Evolutionary conservation across 2,329 filamentous ascomycete genomes (phyloP).

Genomic region (Dactylellina parvicollis): DNA sequence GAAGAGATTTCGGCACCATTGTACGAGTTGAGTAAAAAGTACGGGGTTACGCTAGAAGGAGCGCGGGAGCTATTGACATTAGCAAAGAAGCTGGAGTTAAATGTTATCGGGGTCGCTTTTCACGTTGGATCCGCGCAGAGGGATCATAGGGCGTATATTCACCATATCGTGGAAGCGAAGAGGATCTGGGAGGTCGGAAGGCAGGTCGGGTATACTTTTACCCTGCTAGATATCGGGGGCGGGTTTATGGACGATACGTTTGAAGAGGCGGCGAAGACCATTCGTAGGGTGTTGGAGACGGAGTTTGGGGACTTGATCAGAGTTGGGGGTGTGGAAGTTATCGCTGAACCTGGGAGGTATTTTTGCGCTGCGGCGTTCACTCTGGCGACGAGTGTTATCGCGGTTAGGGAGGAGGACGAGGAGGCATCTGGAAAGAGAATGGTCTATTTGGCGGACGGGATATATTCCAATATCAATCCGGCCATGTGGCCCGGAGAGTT

Average conservation of each 20-base stretch:
- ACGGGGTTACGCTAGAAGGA: conserved; percentile 26
- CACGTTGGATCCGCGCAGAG: conserved; percentile 41
- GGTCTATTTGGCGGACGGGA: conserved; percentile 40
- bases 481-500: conserved; percentile 44
- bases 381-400: conserved; percentile 39
- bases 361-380: conserved; percentile 34
- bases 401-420: conserved; percentile 20
- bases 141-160: conserved; percentile 3
- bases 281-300: conserved; percentile 13
- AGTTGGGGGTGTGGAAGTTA: conserved; percentile 11
- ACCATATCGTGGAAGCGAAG: conserved; percentile 31
- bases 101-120: conserved; percentile 36
- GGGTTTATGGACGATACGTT: conserved; percentile 44
- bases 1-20: not conserved
- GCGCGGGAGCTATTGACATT: conserved; percentile 8
- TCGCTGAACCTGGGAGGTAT: conserved; percentile 46
- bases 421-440: conserved; percentile 2
- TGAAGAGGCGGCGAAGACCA: conserved; percentile 13
- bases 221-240: conserved; percentile 38
- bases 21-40: conserved; percentile 49
- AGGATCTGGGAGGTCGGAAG: conserved; percentile 22
- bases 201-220: conserved; percentile 35
- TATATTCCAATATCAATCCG: conserved; percentile 41
- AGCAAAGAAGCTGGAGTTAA: conserved; percentile 16
- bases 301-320: conserved; percentile 40